Evolutionary conservation across 257 asterid genomes (phyloP), one percentile per base, ranked within the genome.

Genomic region (Solanum piurae): DNA sequence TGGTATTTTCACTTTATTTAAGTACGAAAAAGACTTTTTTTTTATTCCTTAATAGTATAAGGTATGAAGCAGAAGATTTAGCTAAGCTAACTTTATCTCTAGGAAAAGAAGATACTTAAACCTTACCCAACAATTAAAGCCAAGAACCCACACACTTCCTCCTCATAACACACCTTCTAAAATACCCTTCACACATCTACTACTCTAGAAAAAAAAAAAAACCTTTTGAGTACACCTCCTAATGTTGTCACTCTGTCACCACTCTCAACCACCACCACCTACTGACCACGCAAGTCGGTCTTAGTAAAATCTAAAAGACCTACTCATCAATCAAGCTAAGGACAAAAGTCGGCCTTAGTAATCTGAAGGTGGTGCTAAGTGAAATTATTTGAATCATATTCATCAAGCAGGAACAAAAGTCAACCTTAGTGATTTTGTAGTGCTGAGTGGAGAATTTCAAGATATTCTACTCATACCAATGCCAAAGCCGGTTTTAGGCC

Each of bases 21-120:
- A 71, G 60, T 52, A 23, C 21, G 37, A 25, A 44, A 44, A 86
- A 83, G 84, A 86, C 31, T 4, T 0, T 38, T 5, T 36, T 75
- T 16, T 37, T 69, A 38, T 89, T 52, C 86, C 42, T 33, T 58
- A 12, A 73, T 42, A 38, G 68, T 80, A 14, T 46, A 69, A 58
- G 42, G 3, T 34, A 74, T 62, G 79, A 44, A 52, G 29, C 55
- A 18, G 31, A 68, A 49, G 31, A 12, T 25, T 25, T 44, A 31
- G 66, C 20, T 16, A 75, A 60, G 95, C 40, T 36, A 21, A 86
- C 98, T 95, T 95, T 93, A 87, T 91, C 29, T 90, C 85, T 52
- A 79, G 95, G 96, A 90, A 94, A 94, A 90, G 97, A 89, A 94
- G 95, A 93, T 94, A 91, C 98, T 95, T 91, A 94, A 94, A 93